Evolutionary conservation across 2,329 filamentous ascomycete genomes (phyloP).

Genomic region (Acrodontium crateriforme): DNA sequence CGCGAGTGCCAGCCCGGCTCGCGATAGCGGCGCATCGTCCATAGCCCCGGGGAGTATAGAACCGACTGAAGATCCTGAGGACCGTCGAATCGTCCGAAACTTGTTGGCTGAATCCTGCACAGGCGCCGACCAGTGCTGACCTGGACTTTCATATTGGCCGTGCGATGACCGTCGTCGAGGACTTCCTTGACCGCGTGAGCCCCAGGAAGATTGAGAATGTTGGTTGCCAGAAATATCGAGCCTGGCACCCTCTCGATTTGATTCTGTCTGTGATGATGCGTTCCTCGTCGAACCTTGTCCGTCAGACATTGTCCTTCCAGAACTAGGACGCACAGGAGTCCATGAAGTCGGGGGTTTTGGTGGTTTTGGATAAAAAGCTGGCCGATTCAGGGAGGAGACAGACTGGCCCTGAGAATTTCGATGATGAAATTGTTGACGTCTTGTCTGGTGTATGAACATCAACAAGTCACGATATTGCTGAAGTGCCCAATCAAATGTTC

Average conservation of each 20-base stretch:
- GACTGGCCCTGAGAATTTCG: constrained; percentile 26
- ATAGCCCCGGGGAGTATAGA: constrained; percentile 20
- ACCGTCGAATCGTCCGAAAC: constrained; percentile 13
- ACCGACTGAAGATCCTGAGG: constrained; percentile 20
- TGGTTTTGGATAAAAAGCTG: constrained; percentile 48
- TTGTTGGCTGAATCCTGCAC: constrained; percentile 6
- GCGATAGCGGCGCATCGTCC: constrained; percentile 28
- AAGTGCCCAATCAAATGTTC: constrained; percentile 32
- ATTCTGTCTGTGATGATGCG: no score
- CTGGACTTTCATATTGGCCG: constrained; percentile 7
- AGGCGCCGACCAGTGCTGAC: constrained; percentile 3
- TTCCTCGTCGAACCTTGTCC: no score
- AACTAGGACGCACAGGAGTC: constrained; percentile 24
- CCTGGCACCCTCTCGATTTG: no score
- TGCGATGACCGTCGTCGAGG: constrained; percentile 10
- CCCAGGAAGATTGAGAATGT: no score
- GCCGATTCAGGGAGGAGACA: no score
- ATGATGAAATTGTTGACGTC: constrained; percentile 25
- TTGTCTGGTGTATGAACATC: constrained; percentile 33
- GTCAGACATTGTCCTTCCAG: not conserved
- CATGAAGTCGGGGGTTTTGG: constrained; percentile 42
- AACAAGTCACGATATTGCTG: constrained; percentile 36
- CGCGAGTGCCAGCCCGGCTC: constrained; percentile 54
- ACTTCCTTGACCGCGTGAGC: no score
- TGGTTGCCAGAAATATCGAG: no score